Conservation (phyloP, 371 early-diverging fungal genomes). For the Amoeboaphelidium occidentale region DNA sequence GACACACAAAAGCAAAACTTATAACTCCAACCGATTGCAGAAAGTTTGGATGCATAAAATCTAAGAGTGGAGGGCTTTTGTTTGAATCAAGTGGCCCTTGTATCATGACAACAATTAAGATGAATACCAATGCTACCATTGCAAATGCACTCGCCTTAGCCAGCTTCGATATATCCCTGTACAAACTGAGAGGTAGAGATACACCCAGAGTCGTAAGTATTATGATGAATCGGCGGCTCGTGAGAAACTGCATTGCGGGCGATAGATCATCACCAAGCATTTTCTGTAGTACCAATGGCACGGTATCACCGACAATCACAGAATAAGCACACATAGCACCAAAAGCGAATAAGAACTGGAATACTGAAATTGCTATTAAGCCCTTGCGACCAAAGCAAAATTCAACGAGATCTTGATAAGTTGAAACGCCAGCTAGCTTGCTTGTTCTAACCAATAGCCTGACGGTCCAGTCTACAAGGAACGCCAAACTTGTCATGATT, state of each 20-base stretch:
- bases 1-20: slow-evolving; percentile 14
- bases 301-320: slow-evolving; percentile 14
- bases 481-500: slow-evolving; percentile 8
- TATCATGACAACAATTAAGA: slow-evolving; percentile 6
- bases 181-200: slow-evolving; percentile 10
- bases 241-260: slow-evolving; percentile 3
- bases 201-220: slow-evolving; percentile 7
- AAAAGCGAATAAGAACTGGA: slow-evolving; percentile 15
- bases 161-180: slow-evolving; percentile 10
- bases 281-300: slow-evolving; percentile 9
- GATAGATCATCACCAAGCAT: slow-evolving; percentile 1
- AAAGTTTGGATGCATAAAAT: slow-evolving; percentile 1
- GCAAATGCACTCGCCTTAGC: slow-evolving; percentile 11
- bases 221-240: slow-evolving; percentile 8
- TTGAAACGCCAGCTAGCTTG: slow-evolving; percentile 5
- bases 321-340: slow-evolving; percentile 15
- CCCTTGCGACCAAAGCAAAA: slow-evolving; percentile 9
- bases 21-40: slow-evolving; percentile 13
- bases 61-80: not conserved
- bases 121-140: slow-evolving; percentile 10
- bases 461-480: slow-evolving; percentile 14
- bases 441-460: slow-evolving; percentile 6
- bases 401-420: slow-evolving; percentile 9
- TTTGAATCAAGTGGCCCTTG: slow-evolving; percentile 2
- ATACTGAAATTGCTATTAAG: slow-evolving; percentile 8